Conservation (phyloP, 768 basidiomycete species). For the Tricholoma bakamatsutake region DNA sequence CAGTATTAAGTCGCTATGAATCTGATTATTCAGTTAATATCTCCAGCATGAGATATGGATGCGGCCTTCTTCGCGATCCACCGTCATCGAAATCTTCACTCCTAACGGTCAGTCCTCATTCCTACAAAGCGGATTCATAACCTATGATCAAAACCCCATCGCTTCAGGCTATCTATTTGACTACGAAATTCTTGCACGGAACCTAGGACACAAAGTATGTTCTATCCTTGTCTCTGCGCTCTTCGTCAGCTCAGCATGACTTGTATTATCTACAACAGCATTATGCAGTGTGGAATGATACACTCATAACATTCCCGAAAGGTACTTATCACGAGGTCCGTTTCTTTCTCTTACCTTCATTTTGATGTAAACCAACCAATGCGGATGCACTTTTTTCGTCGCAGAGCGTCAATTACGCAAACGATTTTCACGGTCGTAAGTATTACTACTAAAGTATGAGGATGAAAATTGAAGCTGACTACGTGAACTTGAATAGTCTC, state of each 20-base stretch:
- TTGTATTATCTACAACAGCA: slow-evolving; percentile 29
- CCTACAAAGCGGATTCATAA: not conserved
- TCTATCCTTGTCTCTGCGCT: not conserved
- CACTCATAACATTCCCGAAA: slow-evolving; percentile 33
- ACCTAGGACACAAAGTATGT: slow-evolving; percentile 34
- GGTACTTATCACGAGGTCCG: slow-evolving; percentile 25
- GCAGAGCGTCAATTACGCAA: slow-evolving; percentile 8
- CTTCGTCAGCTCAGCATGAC: not conserved
- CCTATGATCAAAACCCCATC: not conserved
- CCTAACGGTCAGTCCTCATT: slow-evolving; percentile 37
- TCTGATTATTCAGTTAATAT: not conserved
- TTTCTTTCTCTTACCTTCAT: not conserved
- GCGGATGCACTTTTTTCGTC: not conserved
- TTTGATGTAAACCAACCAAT: too few relatives aligned
- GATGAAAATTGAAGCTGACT: not conserved
- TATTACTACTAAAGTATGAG: not conserved
- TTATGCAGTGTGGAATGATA: slow-evolving; percentile 68
- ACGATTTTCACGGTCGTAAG: slow-evolving; percentile 12
- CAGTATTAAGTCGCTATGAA: not conserved
- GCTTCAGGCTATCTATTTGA: slow-evolving; percentile 33
- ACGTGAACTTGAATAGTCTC: not conserved
- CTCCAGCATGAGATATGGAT: slow-evolving; percentile 56
- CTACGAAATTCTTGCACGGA: slow-evolving; percentile 38
- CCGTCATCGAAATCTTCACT: slow-evolving; percentile 67
- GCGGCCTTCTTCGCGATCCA: slow-evolving; percentile 54